These are phyloP conservation scores for Serendipita indica DNA, from an alignment of 768 basidiomycete genomes.

Conservation along the genomic window DNA sequence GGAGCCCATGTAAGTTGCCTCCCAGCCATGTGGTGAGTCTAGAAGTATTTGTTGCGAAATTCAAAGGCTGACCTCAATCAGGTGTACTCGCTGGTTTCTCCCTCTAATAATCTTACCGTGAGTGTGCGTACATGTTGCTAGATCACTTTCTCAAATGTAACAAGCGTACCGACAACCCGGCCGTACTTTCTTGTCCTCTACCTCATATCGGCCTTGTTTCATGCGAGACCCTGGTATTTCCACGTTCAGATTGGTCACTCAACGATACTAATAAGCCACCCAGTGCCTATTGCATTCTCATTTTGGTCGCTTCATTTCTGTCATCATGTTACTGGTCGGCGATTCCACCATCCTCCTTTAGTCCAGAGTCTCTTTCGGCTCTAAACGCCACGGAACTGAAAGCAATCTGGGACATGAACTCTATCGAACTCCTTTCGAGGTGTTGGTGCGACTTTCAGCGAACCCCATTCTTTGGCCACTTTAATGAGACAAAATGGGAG, in stretches of 20 bases:
- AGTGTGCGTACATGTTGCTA: not conserved
- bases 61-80: constrained; percentile 18
- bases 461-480: constrained; percentile 56
- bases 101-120: constrained; percentile 59
- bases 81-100: constrained; percentile 81
- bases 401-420: constrained; percentile 57
- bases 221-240: constrained; percentile 65
- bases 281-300: constrained; percentile 77
- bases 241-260: not conserved
- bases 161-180: constrained; percentile 49
- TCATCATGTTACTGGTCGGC: constrained; percentile 83
- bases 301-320: constrained; percentile 68
- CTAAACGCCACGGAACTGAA: constrained; percentile 51
- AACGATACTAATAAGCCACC: not conserved
- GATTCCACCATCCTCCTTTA: constrained; percentile 39
- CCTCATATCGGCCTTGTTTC: constrained; percentile 58
- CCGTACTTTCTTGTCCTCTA: constrained; percentile 70
- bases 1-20: too few relatives aligned
- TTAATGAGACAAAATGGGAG: constrained; percentile 66
- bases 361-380: constrained; percentile 29
- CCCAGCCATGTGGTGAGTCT: not conserved
- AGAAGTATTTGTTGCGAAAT: too few relatives aligned
- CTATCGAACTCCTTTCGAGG: constrained; percentile 52
- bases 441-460: constrained; percentile 75
- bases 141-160: constrained; percentile 13